These are phyloP conservation scores for Pyrenophora teres DNA, from an alignment of 2,329 filamentous ascomycete species.

Conservation along the genomic window DNA sequence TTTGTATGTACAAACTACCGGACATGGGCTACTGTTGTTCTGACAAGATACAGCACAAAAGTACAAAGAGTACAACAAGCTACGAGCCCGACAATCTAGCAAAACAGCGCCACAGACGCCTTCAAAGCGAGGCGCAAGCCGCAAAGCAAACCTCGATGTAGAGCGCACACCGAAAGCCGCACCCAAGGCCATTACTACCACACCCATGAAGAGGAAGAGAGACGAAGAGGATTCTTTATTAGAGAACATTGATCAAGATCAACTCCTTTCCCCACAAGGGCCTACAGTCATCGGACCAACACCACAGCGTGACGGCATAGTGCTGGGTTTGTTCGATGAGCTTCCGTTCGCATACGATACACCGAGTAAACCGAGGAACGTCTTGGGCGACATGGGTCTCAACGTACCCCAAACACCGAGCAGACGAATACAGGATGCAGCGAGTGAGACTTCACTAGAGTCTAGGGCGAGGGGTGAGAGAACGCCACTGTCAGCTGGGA, in stretches of 20 bases:
- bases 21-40: not conserved
- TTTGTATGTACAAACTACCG: constrained; percentile 59
- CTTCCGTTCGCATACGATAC: constrained; percentile 57
- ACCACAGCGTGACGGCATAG: constrained; percentile 76
- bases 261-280: constrained; percentile 38
- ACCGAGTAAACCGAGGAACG: constrained; percentile 43
- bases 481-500: constrained; percentile 61
- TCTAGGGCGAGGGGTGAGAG: constrained; percentile 40
- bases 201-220: constrained; percentile 42
- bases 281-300: constrained; percentile 68
- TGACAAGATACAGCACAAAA: constrained; percentile 61
- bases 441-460: constrained; percentile 36
- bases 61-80: constrained; percentile 75
- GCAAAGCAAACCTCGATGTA: constrained; percentile 24
- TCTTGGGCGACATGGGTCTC: constrained; percentile 34
- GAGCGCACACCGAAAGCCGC: constrained; percentile 36
- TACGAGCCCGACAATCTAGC: constrained; percentile 51
- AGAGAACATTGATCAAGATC: constrained; percentile 19
- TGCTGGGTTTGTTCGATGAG: constrained; percentile 77
- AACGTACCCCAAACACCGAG: constrained; percentile 49
- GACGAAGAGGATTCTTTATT: constrained; percentile 20
- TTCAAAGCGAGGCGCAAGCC: constrained; percentile 35
- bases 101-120: constrained; percentile 39
- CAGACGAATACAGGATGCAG: constrained; percentile 33
- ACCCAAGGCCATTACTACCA: constrained; percentile 23